A percentile compares a stretch with the other conserved stretches of the same genome.
phyloP scores from a whole-genome alignment of 2,329 filamentous ascomycete genomes.

The Pyrenochaeta sp. region DNA sequence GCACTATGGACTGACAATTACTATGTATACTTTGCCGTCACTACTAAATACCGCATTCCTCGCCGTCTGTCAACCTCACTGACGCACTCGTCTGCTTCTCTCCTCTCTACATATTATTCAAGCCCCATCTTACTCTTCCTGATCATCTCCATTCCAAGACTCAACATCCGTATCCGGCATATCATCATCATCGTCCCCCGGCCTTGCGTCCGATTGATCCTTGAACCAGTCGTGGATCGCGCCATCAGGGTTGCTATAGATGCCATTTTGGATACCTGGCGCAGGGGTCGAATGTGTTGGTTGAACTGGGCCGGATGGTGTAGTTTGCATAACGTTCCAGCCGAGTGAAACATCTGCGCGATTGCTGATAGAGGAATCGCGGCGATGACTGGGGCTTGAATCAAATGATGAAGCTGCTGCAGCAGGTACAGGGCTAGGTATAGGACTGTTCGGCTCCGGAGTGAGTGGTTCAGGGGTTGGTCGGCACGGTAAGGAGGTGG shows the following conservation, averaged over 20 bases:
- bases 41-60: too few species aligned
- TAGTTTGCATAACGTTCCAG: neutral
- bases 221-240: neutral
- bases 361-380: neutral
- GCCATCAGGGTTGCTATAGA: neutral
- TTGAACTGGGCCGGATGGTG: neutral
- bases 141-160: neutral
- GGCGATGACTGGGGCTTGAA: neutral
- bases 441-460: neutral
- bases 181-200: neutral
- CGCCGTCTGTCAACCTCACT: neutral
- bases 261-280: neutral
- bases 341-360: neutral
- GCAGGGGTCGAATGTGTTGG: neutral
- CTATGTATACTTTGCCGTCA: too few species aligned
- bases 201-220: neutral
- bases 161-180: constrained; percentile 13
- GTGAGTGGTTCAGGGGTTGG: neutral
- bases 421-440: neutral
- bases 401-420: neutral
- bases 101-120: neutral
- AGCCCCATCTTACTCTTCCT: neutral
- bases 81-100: neutral
- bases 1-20: too few species aligned
- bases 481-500: neutral